Base-by-base conservation (phyloP, 2,329 filamentous ascomycete species). In the Amauroascus verrucosus region DNA sequence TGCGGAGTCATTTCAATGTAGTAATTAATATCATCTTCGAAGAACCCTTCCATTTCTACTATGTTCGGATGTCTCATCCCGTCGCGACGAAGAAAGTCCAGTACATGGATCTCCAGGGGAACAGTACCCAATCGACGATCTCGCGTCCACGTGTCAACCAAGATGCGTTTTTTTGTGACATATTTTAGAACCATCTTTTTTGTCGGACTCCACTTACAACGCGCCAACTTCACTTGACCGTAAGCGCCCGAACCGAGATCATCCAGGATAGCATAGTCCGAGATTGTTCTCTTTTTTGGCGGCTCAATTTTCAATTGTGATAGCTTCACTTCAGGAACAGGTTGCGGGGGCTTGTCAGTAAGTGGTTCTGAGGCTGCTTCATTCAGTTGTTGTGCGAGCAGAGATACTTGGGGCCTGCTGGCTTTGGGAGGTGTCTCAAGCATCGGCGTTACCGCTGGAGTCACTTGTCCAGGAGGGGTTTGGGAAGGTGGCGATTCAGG, bases 221-320 rank as follows among this genome's bases (percentile, higher is more conserved):
- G 82, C 50, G 87, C 91, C 46, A 98, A 78, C 68, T 98, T 98
- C 55, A 98, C 93, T 70, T 98, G 91, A 1, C 93, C 93, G 66
- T 98, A 98, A 1, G 93, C 93, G 38, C 93, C 93, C 71, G 96
- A 89, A 3, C 93, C 93, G 91, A 98, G 97, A 56, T 98, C 93
- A 70, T 98, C 93, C 11, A 98, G 75, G 56, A 98, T 91, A 40
- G 84, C 78, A 67, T 95, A 98, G 66, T 96, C 89, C 51, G 85
- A 77, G 59, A 98, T 97, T 0, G 81, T 83, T 70, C 93, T 93
- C 72, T 94, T 96, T 65, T 61, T 74, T 56, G 58, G 72, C 4
- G 60, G 55, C 26, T 71, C 67, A 32, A 48, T 30, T 43, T 63
- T 66, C 6, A 61, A 44, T 20, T 61, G 60, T 2, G 57, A 47